Base-by-base conservation (phyloP, 139 green algal species). In the Eudorina sp. region DNA sequence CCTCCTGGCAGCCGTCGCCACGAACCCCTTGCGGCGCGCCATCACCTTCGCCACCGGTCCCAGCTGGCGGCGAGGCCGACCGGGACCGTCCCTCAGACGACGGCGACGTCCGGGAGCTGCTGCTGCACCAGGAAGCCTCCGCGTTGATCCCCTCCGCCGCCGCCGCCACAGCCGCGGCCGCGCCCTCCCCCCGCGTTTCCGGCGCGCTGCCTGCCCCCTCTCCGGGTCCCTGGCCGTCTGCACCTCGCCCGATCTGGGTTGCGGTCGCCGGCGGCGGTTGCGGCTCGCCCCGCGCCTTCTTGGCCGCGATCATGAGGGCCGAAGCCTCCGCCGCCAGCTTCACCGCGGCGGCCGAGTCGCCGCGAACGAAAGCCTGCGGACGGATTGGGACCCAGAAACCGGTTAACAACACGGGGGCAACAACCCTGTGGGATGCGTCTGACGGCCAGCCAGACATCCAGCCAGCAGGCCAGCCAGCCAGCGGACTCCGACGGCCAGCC, bases 61-160 rank as follows among this genome's bases (percentile, higher is more conserved):
- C 13, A 25, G 51, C 13, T 16, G 51, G 23, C 58, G 58, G 58
- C 58, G 58, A 69, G 16, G 58, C 9, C 19, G 58, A 31, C 58
- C 19, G 6, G 58, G 58, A 75, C 36, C 3, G 27, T 1, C 27
- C 34, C 9, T 40, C 18, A 5, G 69, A 78, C 40, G 69, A 25
- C 69, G 69, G 40, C 69, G 43, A 53, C 4, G 72, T 40, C 40
- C 34, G 45, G 34, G 43, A 53, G 36, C 76, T 84, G 53, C 76
- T 70, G 53, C 76, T 84, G 53, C 76, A 70, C 76, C 76, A 84
- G 21, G 76, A 84, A 1, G 76, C 76, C 53, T 84, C 76, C 6
- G 3, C 7, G 2, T 70, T 4, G 14, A 76, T 14, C 5, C 4
- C 27, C 19, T 25, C 68, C 36, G 68, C 36, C 14, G 68, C 68